Base-by-base conservation (phyloP, 345 rosid species). In the Arabis hirsuta region DNA sequence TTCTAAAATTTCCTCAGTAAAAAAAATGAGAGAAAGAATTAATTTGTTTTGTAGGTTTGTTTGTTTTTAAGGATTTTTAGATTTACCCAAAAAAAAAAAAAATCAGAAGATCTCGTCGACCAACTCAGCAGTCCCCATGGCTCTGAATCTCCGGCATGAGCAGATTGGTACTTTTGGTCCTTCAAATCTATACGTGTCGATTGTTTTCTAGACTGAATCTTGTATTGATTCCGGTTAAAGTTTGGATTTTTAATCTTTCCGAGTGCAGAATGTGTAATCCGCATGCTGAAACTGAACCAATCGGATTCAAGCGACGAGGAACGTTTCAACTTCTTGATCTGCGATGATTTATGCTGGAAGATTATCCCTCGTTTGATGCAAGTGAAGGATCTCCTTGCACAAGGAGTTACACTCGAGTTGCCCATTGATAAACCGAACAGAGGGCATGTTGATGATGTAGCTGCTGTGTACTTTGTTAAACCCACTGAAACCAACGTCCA, bases 231-330 rank as follows among this genome's bases (percentile, higher is more conserved):
- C 29, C 29, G 29, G 29, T 27, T 27, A 27, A 27, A 27, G 29
- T 27, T 27, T 27, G 29, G 29, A 27, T 27, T 27, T 27, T 27
- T 27, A 1, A 2, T 2, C 29, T 27, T 27, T 3, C 29, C 29
- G 29, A 27, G 2, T 4, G 12, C 96, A 92, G 94, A 92, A 84
- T 85, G 90, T 48, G 78, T 91, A 55, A 66, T 81, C n/a, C 84
- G 96, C 45, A 86, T 89, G 96, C 72, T 91, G 69, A 20, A 91
- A 89, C 86, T 88, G 79, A 91, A 88, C 78, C 89, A 89, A 67
- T 81, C 81, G 80, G 80, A 85, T 45, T 76, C 88, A 7, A 85
- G 78, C 42, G 29, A 27, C 29, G 29, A 27, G 29, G 29, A 27
- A 27, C 29, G 3, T 27, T 27, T 27, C 79, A 92, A 92, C 83